These are phyloP conservation scores for Xerocomellus dryophilus DNA, from an alignment of 768 basidiomycete species.

Conservation along the genomic window DNA sequence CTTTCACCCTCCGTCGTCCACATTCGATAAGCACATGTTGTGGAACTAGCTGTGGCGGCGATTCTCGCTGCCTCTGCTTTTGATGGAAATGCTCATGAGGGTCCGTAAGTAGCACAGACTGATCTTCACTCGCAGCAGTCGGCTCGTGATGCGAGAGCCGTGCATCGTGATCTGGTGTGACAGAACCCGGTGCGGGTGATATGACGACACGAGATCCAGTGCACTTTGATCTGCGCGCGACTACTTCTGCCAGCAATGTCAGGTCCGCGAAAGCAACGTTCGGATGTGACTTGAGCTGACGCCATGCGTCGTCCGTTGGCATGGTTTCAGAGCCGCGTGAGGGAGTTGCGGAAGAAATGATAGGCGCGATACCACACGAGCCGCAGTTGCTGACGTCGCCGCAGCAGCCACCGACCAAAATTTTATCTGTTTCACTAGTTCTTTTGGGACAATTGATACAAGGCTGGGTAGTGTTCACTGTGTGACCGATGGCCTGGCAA, in stretches of 20 bases:
- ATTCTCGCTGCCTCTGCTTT: slow-evolving; percentile 38
- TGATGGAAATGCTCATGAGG: slow-evolving; percentile 53
- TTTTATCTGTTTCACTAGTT: slow-evolving; percentile 24
- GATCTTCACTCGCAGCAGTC: slow-evolving; percentile 23
- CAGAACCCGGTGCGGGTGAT: slow-evolving; percentile 48
- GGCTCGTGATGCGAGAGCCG: slow-evolving; percentile 10
- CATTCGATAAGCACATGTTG: slow-evolving; percentile 62
- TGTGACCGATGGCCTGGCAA: slow-evolving; percentile 69
- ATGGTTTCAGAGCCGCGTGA: slow-evolving; percentile 48
- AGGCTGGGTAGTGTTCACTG: slow-evolving; percentile 48
- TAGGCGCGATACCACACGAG: slow-evolving; percentile 34
- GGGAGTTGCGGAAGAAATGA: slow-evolving; percentile 22
- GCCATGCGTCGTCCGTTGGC: slow-evolving; percentile 81
- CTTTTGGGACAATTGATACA: slow-evolving; percentile 57
- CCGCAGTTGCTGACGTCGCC: slow-evolving; percentile 33
- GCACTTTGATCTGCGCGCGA: slow-evolving; percentile 78
- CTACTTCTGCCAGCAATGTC: slow-evolving; percentile 81
- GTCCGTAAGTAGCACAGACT: slow-evolving; percentile 48
- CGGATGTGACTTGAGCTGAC: slow-evolving; percentile 81
- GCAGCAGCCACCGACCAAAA: slow-evolving; percentile 36
- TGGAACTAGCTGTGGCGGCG: slow-evolving; percentile 54
- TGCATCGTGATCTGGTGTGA: slow-evolving; percentile 44
- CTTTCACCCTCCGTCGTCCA: slow-evolving; percentile 56
- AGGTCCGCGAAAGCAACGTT: slow-evolving; percentile 85
- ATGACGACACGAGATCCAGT: slow-evolving; percentile 65